Conservation (phyloP, 306 rosid genomes). For the Bauhinia variegata region DNA sequence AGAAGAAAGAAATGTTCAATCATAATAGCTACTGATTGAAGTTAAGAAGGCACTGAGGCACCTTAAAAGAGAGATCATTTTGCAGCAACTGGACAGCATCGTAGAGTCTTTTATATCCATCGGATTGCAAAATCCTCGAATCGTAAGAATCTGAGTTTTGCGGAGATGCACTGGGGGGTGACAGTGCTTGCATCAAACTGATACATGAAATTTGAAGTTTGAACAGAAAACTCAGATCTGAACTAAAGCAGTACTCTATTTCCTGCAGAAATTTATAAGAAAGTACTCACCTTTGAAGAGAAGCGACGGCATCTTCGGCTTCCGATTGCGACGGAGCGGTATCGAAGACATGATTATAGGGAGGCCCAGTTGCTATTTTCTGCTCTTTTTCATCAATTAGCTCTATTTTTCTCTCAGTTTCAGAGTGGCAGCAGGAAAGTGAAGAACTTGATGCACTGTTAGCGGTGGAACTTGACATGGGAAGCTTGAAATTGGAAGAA, state of each 20-base stretch:
- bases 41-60: constrained; percentile 13
- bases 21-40: not conserved
- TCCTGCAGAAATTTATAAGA: not conserved
- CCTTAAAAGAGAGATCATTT: constrained; percentile 64
- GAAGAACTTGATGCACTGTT: constrained; percentile 28
- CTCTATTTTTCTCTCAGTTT: constrained; percentile 23
- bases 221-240: constrained; percentile 25
- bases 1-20: not conserved
- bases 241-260: too few relatives aligned
- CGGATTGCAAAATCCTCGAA: constrained; percentile 44
- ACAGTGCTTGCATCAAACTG: constrained; percentile 54
- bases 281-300: constrained; percentile 56
- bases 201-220: constrained; percentile 28
- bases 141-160: constrained; percentile 41
- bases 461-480: constrained; percentile 31
- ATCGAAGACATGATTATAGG: constrained; percentile 41
- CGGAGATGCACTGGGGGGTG: constrained; percentile 47
- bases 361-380: constrained; percentile 15
- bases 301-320: constrained; percentile 55
- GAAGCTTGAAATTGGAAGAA: constrained; percentile 33
- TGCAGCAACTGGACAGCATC: constrained; percentile 59
- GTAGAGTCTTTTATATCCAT: constrained; percentile 47
- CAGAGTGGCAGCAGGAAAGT: constrained; percentile 29
- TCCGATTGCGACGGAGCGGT: constrained; percentile 60
- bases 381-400: constrained; percentile 29